phyloP scores from a whole-genome alignment of 73 alveolate genomes.

The Symbiodinium natans region DNA sequence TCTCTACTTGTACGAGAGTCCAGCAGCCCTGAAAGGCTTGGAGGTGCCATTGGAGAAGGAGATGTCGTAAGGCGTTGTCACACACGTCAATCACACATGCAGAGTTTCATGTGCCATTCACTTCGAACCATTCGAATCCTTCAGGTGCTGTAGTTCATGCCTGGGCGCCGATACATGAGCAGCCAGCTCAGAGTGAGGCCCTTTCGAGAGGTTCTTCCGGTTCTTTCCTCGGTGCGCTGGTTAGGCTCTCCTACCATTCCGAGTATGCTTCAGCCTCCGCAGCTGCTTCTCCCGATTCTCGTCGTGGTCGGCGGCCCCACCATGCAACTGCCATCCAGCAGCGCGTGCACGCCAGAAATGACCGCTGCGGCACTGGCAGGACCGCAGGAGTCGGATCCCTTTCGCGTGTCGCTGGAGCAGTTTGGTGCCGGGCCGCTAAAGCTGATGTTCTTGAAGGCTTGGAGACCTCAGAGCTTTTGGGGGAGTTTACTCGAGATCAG shows the following conservation, averaged over 20 bases:
- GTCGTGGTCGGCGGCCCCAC: conserved; percentile 86
- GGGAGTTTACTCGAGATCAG: too few relatives aligned
- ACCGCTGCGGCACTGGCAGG: too few relatives aligned
- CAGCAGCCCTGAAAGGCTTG: background rate
- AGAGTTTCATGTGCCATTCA: too few relatives aligned
- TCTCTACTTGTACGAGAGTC: background rate
- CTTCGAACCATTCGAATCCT: too few relatives aligned
- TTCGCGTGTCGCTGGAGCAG: conserved; percentile 60
- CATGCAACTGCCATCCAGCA: too few relatives aligned
- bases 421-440: conserved; percentile 75
- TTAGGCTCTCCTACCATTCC: conserved; percentile 58
- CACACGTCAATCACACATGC: too few relatives aligned
- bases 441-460: too few relatives aligned
- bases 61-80: background rate
- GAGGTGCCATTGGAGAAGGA: conserved; percentile 36
- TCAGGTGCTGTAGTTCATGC: background rate
- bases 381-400: conserved; percentile 60
- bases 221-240: too few relatives aligned
- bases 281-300: conserved; percentile 48
- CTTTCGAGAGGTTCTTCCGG: background rate
- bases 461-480: too few relatives aligned
- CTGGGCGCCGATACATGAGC: background rate
- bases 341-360: too few relatives aligned
- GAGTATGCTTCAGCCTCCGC: conserved; percentile 78
- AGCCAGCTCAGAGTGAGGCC: background rate